These are phyloP conservation scores for Suillus cothurnatus DNA, from an alignment of 768 basidiomycete genomes.

Conservation along the genomic window DNA sequence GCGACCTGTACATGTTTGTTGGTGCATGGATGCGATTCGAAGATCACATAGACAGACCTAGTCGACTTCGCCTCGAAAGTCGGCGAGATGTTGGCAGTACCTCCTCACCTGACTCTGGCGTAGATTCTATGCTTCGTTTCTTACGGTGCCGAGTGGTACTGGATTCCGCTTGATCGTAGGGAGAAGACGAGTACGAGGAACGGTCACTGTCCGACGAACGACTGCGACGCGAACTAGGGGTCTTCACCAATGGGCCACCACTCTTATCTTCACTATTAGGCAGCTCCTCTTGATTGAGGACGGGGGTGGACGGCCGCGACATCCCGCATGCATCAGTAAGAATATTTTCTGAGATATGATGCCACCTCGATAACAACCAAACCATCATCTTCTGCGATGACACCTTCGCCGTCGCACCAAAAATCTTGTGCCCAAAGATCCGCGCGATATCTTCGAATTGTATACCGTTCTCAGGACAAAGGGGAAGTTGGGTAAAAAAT, in stretches of 20 bases:
- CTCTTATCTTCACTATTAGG: background rate
- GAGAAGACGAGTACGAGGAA: constrained; percentile 13
- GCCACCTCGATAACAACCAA: constrained; percentile 35
- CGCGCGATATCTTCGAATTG: constrained; percentile 45
- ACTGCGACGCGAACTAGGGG: constrained; percentile 13
- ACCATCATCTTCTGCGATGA: constrained; percentile 33
- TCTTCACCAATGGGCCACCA: constrained; percentile 3
- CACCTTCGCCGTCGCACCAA: constrained; percentile 34
- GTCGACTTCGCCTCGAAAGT: background rate
- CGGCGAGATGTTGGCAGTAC: background rate
- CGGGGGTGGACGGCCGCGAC: constrained; percentile 17
- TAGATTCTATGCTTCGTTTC: constrained; percentile 13
- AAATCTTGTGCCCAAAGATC: constrained; percentile 46
- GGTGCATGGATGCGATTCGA: background rate
- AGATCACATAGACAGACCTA: constrained; percentile 15
- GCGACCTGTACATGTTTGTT: constrained; percentile 1
- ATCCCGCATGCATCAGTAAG: constrained; percentile 29
- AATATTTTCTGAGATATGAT: constrained; percentile 26
- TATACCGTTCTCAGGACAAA: constrained; percentile 53
- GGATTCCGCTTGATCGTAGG: constrained; percentile 16
- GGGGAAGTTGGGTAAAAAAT: constrained; percentile 54
- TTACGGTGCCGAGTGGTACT: constrained; percentile 22
- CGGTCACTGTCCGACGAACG: constrained; percentile 3
- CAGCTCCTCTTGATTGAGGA: background rate
- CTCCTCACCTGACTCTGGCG: constrained; percentile 10